Base-by-base conservation (phyloP, 1,284 basidiomycete species). In the Limonomyces culmigenus region DNA sequence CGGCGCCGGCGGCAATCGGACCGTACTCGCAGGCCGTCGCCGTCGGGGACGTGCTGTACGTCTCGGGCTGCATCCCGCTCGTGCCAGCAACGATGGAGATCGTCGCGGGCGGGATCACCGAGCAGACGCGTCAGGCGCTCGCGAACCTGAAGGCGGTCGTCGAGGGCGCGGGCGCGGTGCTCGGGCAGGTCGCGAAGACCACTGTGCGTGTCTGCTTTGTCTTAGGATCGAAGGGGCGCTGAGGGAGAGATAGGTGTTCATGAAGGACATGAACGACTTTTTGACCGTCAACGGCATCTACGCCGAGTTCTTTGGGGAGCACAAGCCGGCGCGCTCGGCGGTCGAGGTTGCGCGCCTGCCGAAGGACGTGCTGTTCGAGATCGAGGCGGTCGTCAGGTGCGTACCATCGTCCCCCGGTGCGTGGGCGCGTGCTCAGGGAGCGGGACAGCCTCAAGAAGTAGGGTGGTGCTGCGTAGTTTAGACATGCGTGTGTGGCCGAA, bases 221-320 rank as follows among this genome's bases (percentile, higher is more conserved):
- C 35, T 10, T 13, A 33, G 27, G 15, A 19, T 16, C 13, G 15
- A 14, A 19, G 15, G 4, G 21, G 13, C 15, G 14, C 5, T 38
- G 4, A 4, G 19, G n/a, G 30, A 13, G 20, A 11, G 11, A 33
- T 41, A 87, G 78, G 81, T 95, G 33, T 97, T 96, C 64, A 59
- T 97, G 51, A 88, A 93, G 55, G 63, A 71, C 47, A 93, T 97
- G 88, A 66, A 83, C 50, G 84, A 97, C 58, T 96, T 96, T 55
- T 74, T 54, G 11, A 63, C 69, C 37, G 77, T 96, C 53, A 98
- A 97, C 55, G 65, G 56, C 4, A 60, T 81, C 36, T 91, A 91
- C 54, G 68, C 68, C 32, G 62, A 67, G 38, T 79, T 81, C 58
- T 93, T 92, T 53, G 86, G 81, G n/a, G 64, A 73, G 36, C 83